Evolutionary conservation across 1,284 basidiomycete genomes (phyloP), one percentile per base, ranked within the genome.

Genomic region (Pseudomicrostroma phylloplanum): DNA sequence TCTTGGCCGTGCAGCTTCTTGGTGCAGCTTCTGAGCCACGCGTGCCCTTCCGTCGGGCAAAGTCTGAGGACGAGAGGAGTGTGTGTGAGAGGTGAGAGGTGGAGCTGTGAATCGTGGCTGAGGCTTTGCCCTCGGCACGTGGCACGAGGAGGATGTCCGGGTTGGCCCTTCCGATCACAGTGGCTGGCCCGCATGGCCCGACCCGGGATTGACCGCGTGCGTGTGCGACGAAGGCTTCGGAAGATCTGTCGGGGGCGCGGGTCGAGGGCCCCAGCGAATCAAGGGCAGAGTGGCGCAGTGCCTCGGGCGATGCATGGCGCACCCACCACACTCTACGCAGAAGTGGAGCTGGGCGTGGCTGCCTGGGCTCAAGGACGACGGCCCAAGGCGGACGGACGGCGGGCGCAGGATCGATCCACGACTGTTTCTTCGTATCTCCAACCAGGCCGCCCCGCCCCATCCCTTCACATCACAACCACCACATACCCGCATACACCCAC

Each of bases 401-500:
- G n/a, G 9, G 11, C 41, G 9, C 41, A 42, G 9, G 11, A 9
- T 42, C 41, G 41, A n/a, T n/a, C n/a, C n/a, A n/a, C n/a, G n/a
- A n/a, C n/a, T 42, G 41, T n/a, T 48, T 48, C 21, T 21, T 21
- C 43, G 15, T 48, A 17, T 48, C 21, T n/a, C 15, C 43, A 17
- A 42, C 41, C 41, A 42, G 9, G 11, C 11, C 41, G 21, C 15
- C 43, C 17, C 6, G 4, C 21, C 43, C 43, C 4, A 48, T n/a
- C 51, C 51, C 25, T 25, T 17, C 51, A 19, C 51, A 19, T 54
- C 51, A 54, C n/a, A 19, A 54, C 15, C 25, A 54, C 51, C 23
- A 56, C 9, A 13, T 8, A 56, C 30, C 53, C 53, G 26, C n/a
- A 39, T 39, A 39, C 23, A 48, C 48, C 57, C 55, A 51, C 21